A percentile compares a stretch with the other conserved stretches of the same genome.
phyloP scores from a whole-genome alignment of 73 alveolate genomes.

The Paramecium sexaurelia region DNA sequence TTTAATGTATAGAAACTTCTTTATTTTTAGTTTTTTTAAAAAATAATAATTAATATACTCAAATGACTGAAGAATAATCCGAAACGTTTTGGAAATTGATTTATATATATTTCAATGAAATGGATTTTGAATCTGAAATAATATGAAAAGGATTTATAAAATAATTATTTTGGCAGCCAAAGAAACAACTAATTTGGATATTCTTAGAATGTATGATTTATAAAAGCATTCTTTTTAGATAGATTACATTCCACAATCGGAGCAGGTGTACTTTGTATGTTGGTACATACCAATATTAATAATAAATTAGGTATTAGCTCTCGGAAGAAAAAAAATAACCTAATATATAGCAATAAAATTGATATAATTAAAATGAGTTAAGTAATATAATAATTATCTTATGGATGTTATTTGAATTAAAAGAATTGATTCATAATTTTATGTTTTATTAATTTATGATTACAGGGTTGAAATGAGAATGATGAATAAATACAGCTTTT shows the following conservation, averaged over 20 bases:
- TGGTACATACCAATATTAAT: background rate
- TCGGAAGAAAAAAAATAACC: conserved; percentile 54
- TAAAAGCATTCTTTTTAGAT: background rate
- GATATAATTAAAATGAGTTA: background rate
- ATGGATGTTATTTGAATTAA: too few relatives aligned
- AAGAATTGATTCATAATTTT: too few relatives aligned
- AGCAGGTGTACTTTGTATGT: conserved; percentile 43
- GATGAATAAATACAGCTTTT: too few relatives aligned
- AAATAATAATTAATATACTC: background rate
- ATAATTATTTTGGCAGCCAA: conserved; percentile 2
- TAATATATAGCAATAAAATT: background rate
- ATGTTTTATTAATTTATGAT: too few relatives aligned
- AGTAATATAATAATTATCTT: background rate
- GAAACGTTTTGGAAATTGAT: conserved; percentile 52
- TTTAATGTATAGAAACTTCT: background rate
- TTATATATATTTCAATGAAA: conserved; percentile 49
- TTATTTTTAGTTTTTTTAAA: background rate
- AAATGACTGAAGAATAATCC: background rate
- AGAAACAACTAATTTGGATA: background rate
- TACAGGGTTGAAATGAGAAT: too few relatives aligned
- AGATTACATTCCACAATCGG: conserved; percentile 40
- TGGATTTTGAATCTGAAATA: conserved; percentile 46
- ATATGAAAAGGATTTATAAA: background rate
- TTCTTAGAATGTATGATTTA: conserved; percentile 29
- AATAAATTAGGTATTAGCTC: conserved; percentile 42